These are phyloP conservation scores for Royoungia palumana DNA, from an alignment of 768 basidiomycete species.

Conservation along the genomic window DNA sequence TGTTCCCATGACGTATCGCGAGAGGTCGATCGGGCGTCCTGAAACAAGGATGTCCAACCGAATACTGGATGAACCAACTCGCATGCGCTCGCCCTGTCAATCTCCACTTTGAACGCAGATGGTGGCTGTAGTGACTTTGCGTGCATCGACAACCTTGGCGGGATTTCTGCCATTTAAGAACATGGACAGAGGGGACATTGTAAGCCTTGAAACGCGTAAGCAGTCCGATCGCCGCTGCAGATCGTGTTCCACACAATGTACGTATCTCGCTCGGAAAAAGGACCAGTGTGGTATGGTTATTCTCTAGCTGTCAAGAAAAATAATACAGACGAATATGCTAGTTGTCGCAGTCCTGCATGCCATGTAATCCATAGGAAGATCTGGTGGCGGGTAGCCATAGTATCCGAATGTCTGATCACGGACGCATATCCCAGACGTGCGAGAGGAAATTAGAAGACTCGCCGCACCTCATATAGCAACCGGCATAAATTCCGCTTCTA, in stretches of 20 bases:
- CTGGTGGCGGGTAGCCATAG: conserved; percentile 10
- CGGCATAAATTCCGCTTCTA: conserved; percentile 22
- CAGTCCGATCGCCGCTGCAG: conserved; percentile 4
- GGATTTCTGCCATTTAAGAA: conserved; percentile 2
- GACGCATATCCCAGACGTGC: conserved; percentile 3
- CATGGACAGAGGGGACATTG: background rate
- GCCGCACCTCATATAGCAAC: conserved; percentile 29
- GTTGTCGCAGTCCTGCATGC: conserved; percentile 12
- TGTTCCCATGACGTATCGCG: too few species aligned
- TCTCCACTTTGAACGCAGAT: too few species aligned
- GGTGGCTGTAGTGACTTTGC: too few species aligned
- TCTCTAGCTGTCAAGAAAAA: conserved; percentile 15
- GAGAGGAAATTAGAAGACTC: conserved; percentile 17
- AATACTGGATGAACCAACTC: too few species aligned
- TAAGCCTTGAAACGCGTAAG: background rate
- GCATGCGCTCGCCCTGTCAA: too few species aligned
- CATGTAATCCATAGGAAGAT: conserved; percentile 5
- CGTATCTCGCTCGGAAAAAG: too few species aligned
- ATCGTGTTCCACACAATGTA: too few species aligned
- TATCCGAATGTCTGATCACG: conserved; percentile 14
- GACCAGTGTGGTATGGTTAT: background rate
- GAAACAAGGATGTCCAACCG: too few species aligned
- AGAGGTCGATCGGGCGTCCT: too few species aligned
- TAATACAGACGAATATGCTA: conserved; percentile 29
- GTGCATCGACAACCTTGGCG: background rate